phyloP scores from a whole-genome alignment of 176 grass and related monocot species.

The Saccharum spontaneum region DNA sequence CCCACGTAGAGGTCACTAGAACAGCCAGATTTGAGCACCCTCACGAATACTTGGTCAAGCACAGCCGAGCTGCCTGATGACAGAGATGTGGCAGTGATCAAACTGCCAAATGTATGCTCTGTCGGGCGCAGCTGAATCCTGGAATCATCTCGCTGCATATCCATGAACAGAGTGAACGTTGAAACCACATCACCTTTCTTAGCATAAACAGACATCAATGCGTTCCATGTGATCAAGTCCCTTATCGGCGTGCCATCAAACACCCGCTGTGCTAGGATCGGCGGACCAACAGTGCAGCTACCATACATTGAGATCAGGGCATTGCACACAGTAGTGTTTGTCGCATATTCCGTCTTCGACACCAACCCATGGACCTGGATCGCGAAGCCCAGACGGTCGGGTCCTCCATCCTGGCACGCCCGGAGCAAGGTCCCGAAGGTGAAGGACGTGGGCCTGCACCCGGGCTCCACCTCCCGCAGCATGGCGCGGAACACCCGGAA shows the following conservation, averaged over 20 bases:
- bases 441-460: slow-evolving; percentile 56
- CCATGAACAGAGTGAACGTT: slow-evolving; percentile 46
- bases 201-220: slow-evolving; percentile 73
- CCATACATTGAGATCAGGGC: slow-evolving; percentile 79
- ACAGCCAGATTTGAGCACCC: slow-evolving; percentile 55
- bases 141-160: slow-evolving; percentile 46
- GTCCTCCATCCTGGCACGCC: slow-evolving; percentile 55
- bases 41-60: slow-evolving; percentile 57
- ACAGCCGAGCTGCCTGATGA: slow-evolving; percentile 34
- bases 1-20: slow-evolving; percentile 68
- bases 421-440: slow-evolving; percentile 66
- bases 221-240: slow-evolving; percentile 75
- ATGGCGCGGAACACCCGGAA: slow-evolving; percentile 51
- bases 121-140: slow-evolving; percentile 40
- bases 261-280: slow-evolving; percentile 39
- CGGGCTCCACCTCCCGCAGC: slow-evolving; percentile 36
- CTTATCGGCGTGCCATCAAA: slow-evolving; percentile 45
- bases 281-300: slow-evolving; percentile 37
- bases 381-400: slow-evolving; percentile 42
- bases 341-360: slow-evolving; percentile 42
- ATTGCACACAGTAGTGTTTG: slow-evolving; percentile 63
- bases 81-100: slow-evolving; percentile 52
- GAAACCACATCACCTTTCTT: slow-evolving; percentile 54
- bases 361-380: slow-evolving; percentile 66
- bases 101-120: slow-evolving; percentile 76